Conservation (phyloP, 129 eudicot genomes). For the Helianthus tuberosus region DNA sequence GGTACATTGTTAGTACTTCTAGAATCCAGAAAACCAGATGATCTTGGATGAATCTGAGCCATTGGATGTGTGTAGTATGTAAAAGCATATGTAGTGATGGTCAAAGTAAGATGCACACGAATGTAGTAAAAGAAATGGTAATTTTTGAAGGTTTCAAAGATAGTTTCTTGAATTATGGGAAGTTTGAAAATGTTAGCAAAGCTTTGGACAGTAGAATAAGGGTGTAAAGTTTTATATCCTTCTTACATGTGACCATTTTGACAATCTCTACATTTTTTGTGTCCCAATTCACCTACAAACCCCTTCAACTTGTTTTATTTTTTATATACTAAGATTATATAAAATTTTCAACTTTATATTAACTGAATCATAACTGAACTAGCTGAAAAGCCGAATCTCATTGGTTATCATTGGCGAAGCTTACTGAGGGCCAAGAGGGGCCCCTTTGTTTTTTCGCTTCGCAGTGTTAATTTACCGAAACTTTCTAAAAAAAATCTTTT, state of each 20-base stretch:
- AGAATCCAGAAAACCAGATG: slow-evolving; percentile 53
- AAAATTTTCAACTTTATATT: not conserved
- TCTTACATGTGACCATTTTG: slow-evolving; percentile 43
- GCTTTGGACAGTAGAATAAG: slow-evolving; percentile 41
- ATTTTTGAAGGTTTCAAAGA: slow-evolving; percentile 51
- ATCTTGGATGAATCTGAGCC: slow-evolving; percentile 28
- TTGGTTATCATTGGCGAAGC: no score
- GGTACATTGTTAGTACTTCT: slow-evolving; percentile 36
- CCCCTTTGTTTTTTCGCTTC: no score
- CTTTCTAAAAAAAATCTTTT: no score
- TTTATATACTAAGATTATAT: not conserved
- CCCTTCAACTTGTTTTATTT: slow-evolving; percentile 30
- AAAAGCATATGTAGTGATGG: slow-evolving; percentile 27
- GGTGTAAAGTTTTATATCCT: slow-evolving; percentile 38
- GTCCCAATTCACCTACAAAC: slow-evolving; percentile 43
- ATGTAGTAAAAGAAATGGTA: slow-evolving; percentile 52
- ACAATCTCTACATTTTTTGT: slow-evolving; percentile 42
- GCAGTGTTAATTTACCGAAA: no score
- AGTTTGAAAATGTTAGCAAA: slow-evolving; percentile 43
- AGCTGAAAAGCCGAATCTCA: no score
- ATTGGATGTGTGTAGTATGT: slow-evolving; percentile 28
- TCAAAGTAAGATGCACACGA: slow-evolving; percentile 69
- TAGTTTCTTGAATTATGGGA: slow-evolving; percentile 49
- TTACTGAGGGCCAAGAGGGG: no score
- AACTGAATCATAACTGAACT: no score